Evolutionary conservation across 163 green algal genomes (phyloP), one percentile per base, ranked within the genome.

Genomic region (Prototheca stagnorum): DNA sequence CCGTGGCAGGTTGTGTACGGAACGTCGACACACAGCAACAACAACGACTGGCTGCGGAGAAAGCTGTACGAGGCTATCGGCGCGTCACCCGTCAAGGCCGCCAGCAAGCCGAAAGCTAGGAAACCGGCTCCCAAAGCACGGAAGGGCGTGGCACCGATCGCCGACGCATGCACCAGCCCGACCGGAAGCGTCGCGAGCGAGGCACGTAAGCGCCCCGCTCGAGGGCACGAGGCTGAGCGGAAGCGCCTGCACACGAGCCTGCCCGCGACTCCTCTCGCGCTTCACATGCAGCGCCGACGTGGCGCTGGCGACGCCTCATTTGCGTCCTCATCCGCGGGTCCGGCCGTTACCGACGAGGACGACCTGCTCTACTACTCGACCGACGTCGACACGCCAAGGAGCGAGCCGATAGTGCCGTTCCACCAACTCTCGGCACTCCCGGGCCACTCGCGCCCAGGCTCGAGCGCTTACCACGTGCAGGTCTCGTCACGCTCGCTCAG

Each of bases 61-160:
- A 70, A 70, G 45, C 55, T 70, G 44, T 65, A 59, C 43, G 61
- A 70, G 49, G 61, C 61, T 11, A 62, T 69, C 39, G 61, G 61
- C 12, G 61, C 57, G 16, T 43, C 54, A 7, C 61, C 61, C 14
- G 39, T 68, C 27, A 68, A 68, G 53, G 48, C 49, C 26, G 39
- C 28, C 27, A 49, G 35, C 22, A 69, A 69, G 49, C 36, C 42
- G 44, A 64, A 62, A 44, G 23, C 48, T 29, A 48, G 54, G 22
- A 61, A 61, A 37, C 7, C 23, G 7, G 31, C 26, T 22, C 15
- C 16, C 36, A 51, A 61, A 44, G 20, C 44, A 14, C 50, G 43
- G 35, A 37, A 37, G 31, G 31, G 11, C 31, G 9, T n/a, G n/a
- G n/a, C n/a, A n/a, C n/a, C n/a, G n/a, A n/a, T 12, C 12, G 11